A percentile compares a stretch with the other conserved stretches of the same genome.
phyloP scores from a whole-genome alignment of 2,329 filamentous ascomycete species.

The Clarireedia monteithiana region DNA sequence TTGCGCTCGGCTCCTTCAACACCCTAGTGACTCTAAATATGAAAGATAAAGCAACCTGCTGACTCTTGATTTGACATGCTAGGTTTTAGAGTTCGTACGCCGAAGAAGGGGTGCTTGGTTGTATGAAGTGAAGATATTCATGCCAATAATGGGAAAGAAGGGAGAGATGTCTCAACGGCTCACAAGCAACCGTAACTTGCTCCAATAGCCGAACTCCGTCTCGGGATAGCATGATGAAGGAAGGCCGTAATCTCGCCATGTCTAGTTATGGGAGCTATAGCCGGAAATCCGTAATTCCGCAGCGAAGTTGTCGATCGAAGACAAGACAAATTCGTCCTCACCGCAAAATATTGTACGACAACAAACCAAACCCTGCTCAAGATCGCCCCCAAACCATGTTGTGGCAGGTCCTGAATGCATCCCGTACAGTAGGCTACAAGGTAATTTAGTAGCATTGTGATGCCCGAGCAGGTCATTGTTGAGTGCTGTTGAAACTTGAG shows the following conservation, averaged over 20 bases:
- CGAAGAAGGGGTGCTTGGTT: neutral
- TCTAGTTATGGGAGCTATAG: neutral
- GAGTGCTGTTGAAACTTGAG: neutral
- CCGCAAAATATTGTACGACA: constrained; percentile 6
- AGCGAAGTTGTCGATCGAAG: constrained; percentile 1
- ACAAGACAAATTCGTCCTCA: neutral
- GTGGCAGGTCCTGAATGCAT: neutral
- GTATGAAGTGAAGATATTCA: neutral
- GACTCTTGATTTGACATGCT: neutral
- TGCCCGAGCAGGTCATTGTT: neutral
- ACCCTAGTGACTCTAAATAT: neutral
- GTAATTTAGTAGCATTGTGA: neutral
- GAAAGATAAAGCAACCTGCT: neutral
- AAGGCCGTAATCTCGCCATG: neutral
- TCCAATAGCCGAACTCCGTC: neutral
- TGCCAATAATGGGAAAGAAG: neutral
- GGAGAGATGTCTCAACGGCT: neutral
- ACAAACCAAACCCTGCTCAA: neutral
- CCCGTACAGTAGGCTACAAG: neutral
- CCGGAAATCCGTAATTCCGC: neutral
- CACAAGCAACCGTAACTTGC: neutral
- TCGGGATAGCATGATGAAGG: neutral
- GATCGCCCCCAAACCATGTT: constrained; percentile 1
- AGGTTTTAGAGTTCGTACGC: neutral
- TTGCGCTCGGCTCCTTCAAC: neutral